Percentiles rank a stretch among this genome's conserved stretches.
Evolutionary conservation across 176 grass and related monocot genomes (phyloP).

Genomic region (Pharus latifolius): DNA sequence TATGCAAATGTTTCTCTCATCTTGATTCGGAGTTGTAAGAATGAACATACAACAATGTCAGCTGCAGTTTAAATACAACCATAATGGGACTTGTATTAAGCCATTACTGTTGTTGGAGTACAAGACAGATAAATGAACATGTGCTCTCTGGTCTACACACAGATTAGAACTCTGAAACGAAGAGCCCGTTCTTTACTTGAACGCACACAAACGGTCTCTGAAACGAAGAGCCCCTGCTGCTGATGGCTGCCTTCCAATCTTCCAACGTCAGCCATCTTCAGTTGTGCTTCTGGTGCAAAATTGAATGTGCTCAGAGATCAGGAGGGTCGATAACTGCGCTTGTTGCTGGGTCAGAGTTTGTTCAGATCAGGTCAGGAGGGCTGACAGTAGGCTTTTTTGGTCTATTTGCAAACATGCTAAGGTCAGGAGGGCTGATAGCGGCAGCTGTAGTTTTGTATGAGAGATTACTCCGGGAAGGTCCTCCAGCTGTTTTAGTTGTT

Average conservation of each 20-base stretch:
- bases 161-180: background rate
- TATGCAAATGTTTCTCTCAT: background rate
- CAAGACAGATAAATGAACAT: constrained; percentile 27
- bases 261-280: background rate
- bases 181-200: background rate
- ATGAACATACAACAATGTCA: constrained; percentile 11
- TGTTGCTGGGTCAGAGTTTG: background rate
- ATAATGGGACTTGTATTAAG: background rate
- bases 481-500: background rate
- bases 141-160: background rate
- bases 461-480: background rate
- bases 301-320: background rate
- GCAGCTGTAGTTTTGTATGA: background rate
- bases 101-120: background rate
- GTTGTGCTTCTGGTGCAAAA: background rate
- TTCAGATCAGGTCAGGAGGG: background rate
- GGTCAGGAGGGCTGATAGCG: constrained; percentile 4
- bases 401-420: constrained; percentile 27
- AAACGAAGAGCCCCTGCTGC: background rate
- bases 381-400: background rate
- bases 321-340: background rate
- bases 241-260: background rate
- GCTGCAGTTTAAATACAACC: background rate
- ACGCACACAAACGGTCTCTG: background rate
- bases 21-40: background rate